Percentiles rank a stretch among this genome's conserved stretches.
Evolutionary conservation across 768 basidiomycete species (phyloP).

Genomic region (Mrakia blollopis): DNA sequence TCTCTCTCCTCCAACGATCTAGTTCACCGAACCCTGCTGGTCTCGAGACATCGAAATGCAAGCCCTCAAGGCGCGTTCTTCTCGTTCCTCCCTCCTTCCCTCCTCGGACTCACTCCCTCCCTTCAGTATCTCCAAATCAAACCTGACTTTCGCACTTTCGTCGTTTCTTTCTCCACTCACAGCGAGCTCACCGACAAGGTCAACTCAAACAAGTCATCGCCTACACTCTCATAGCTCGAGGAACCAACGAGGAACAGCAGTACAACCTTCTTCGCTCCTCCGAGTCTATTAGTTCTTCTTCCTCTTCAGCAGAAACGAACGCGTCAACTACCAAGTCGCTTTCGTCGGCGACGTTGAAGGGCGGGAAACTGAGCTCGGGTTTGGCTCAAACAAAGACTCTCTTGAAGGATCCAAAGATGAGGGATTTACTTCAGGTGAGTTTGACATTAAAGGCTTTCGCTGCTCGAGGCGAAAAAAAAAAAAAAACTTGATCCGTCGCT

Average conservation of each 20-base stretch:
- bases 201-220: constrained; percentile 6
- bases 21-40: constrained; percentile 20
- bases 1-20: background rate
- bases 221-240: constrained; percentile 10
- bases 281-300: too few relatives aligned
- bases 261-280: constrained; percentile 4
- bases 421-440: constrained; percentile 11
- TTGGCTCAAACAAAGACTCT: background rate
- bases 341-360: background rate
- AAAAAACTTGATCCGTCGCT: too few relatives aligned
- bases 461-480: background rate
- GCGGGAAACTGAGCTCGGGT: background rate
- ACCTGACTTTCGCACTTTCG: background rate
- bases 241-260: constrained; percentile 15
- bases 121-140: too few relatives aligned
- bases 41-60: constrained; percentile 14
- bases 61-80: background rate
- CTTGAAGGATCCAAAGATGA: constrained; percentile 3
- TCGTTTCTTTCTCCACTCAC: background rate
- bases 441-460: background rate
- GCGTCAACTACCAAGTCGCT: too few relatives aligned
- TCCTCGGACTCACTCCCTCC: background rate
- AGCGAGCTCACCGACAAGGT: constrained; percentile 11
- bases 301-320: background rate
- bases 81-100: background rate